These are phyloP conservation scores for Trichomonas vaginalis DNA, from an alignment of 208 protist genomes.

Conservation along the genomic window DNA sequence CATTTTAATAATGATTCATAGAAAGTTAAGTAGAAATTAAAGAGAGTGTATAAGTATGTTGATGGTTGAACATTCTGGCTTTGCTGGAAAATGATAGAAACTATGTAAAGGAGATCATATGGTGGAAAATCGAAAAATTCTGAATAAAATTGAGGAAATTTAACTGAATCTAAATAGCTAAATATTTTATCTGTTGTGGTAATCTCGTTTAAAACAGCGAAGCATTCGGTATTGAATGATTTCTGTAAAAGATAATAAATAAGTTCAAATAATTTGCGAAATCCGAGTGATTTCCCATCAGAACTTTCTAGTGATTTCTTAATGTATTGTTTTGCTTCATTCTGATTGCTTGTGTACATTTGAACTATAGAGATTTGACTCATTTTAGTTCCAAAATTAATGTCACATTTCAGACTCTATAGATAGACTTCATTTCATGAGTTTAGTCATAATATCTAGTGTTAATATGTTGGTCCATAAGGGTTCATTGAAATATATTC, in stretches of 20 bases:
- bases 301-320: not conserved
- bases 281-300: not conserved
- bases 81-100: not conserved
- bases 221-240: not conserved
- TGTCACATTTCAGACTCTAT: no score
- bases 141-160: not conserved
- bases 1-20: not conserved
- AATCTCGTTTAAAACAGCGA: not conserved
- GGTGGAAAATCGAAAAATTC: not conserved
- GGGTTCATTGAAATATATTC: no score
- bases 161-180: not conserved
- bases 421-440: no score
- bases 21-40: not conserved
- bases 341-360: not conserved
- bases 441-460: no score
- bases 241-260: not conserved
- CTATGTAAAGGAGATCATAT: not conserved
- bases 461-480: no score
- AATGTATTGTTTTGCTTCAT: not conserved
- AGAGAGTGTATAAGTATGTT: not conserved
- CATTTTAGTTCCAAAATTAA: no score
- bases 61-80: not conserved
- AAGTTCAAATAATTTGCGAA: not conserved
- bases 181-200: not conserved
- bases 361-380: not conserved